These are phyloP conservation scores for Nemophila menziesii DNA, from an alignment of 257 asterid genomes.

Conservation along the genomic window DNA sequence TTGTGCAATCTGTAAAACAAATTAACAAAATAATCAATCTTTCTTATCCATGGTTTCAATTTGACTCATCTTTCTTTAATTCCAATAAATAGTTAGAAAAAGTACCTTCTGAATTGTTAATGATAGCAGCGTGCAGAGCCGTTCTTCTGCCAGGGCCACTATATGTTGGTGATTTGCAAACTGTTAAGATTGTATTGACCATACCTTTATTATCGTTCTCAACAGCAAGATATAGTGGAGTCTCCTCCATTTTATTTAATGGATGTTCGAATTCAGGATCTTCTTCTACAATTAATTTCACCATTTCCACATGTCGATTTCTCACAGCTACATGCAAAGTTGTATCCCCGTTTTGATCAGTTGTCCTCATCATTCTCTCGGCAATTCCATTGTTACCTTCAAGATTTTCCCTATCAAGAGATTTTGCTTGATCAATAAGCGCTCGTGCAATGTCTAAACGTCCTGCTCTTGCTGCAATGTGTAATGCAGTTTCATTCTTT, in stretches of 20 bases:
- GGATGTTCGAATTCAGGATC: not conserved
- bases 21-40: too few relatives aligned
- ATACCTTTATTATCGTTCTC: conserved; percentile 1
- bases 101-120: not conserved
- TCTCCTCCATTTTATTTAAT: not conserved
- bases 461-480: conserved; percentile 5
- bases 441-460: not conserved
- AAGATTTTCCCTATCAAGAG: not conserved
- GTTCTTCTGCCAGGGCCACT: conserved; percentile 7
- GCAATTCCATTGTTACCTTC: not conserved
- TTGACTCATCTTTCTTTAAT: too few relatives aligned
- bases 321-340: conserved; percentile 9
- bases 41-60: too few relatives aligned
- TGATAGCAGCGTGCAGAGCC: conserved; percentile 11
- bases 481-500: not conserved
- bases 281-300: not conserved
- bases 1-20: too few relatives aligned
- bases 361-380: not conserved
- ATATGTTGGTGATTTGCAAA: not conserved
- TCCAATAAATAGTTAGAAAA: not conserved
- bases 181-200: not conserved
- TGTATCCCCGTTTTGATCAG: conserved; percentile 1
- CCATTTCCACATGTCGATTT: not conserved
- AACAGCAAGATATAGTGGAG: conserved; percentile 11
- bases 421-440: not conserved